Evolutionary conservation across 1,284 basidiomycete species (phyloP), one percentile per base, ranked within the genome.

Genomic region (Microbotryomycetes sp.): DNA sequence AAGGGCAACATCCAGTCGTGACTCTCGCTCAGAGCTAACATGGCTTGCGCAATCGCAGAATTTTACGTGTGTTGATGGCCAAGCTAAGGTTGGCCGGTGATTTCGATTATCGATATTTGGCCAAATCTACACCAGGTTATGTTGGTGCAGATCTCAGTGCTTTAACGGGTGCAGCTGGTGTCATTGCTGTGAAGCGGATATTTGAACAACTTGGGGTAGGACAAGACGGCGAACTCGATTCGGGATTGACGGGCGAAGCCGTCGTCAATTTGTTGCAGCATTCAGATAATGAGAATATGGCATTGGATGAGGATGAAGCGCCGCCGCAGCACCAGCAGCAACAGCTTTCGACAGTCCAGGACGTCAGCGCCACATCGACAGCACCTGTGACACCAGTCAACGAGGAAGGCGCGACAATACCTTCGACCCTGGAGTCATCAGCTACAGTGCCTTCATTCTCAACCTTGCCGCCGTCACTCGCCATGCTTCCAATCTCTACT

Each of bases 141-240:
- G 94, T 97, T 9, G 93, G 94, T 42, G 94, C 94, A 0, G 94
- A 98, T 78, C 77, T 98, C 29, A 85, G 89, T 0, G 88, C 92
- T 0, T 77, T 97, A 9, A 92, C 92, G 0, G 88, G 91, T 6
- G 92, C 92, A 26, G 94, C 94, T 0, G 94, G 94, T 6, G 90
- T 97, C 63, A 87, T 92, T 51, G 92, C 94, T 0, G 92, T 98
- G 48, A 97, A 97, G 77, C 84, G 94, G 28, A 97, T 98, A 71
- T 97, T 97, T 76, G 82, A 88, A 74, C 82, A 87, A 68, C 77
- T 97, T 4, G 86, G 86, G 0, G 83, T 29, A 29, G n/a, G n/a
- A n/a, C n/a, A n/a, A n/a, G 59, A 57, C 1, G 19, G 63, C 48
- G 49, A 62, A 12, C n/a, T 56, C 5, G 63, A 63, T 28, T 28